Conservation (phyloP, 108 stramenopile genomes). For the Bacterosira constricta region DNA sequence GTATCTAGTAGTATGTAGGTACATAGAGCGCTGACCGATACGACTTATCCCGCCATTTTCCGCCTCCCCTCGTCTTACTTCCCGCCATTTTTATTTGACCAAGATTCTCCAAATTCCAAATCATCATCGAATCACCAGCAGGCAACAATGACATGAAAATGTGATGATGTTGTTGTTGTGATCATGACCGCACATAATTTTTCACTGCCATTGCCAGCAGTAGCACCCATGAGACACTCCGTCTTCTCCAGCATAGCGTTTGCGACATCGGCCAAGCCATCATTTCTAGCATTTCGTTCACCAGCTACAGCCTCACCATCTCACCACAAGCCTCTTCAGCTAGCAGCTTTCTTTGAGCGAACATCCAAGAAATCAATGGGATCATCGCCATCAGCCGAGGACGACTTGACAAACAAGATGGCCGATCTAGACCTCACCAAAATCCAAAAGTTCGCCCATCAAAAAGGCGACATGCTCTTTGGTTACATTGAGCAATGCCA, state of each 20-base stretch:
- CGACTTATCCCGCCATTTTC: too few relatives aligned
- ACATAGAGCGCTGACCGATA: too few relatives aligned
- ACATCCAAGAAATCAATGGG: not conserved
- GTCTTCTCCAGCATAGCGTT: not conserved
- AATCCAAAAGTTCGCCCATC: slow-evolving; percentile 55
- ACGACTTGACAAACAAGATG: not conserved
- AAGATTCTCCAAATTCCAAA: not conserved
- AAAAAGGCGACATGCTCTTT: slow-evolving; percentile 79
- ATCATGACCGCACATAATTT: too few relatives aligned
- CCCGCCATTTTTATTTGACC: too few relatives aligned
- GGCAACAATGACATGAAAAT: not conserved
- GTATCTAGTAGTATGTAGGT: too few relatives aligned
- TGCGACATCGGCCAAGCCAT: not conserved
- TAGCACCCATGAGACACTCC: not conserved
- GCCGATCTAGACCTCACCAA: slow-evolving; percentile 29
- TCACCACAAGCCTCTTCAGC: not conserved
- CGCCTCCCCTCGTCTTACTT: too few relatives aligned
- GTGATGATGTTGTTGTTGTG: too few relatives aligned
- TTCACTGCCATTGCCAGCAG: too few relatives aligned
- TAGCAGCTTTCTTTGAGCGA: not conserved
- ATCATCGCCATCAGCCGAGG: not conserved
- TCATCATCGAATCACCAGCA: not conserved
- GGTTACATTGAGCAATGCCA: slow-evolving; percentile 81
- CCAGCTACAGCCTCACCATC: too few relatives aligned
- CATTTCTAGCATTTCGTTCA: not conserved